Evolutionary conservation across 75 land plant species (phyloP), one percentile per base, ranked within the genome.

Genomic region (Pinus tabuliformis): DNA sequence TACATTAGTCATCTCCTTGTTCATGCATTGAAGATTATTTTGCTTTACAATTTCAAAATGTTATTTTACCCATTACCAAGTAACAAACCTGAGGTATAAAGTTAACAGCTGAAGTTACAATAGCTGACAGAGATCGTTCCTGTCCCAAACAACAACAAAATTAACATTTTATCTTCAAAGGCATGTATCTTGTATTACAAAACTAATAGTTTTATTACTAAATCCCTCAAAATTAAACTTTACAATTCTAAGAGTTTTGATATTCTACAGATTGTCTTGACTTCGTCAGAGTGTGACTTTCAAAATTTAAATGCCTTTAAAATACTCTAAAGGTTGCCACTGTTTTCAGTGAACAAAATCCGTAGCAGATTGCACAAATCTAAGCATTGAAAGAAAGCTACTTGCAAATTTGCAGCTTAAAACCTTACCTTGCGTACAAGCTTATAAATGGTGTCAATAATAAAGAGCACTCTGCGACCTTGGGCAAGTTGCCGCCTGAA

Each of bases 61-160:
- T 37, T 4, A 15, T 15, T 39, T 5, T 4, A 18, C 36, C 42
- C 21, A 37, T 37, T 66, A 6, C 17, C 18, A 16, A 30, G 20
- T 15, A 6, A 14, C 83, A 65, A 75, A 96, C 99, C 91, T 96
- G 97, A 76, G 99, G 99, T 65, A 96, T 17, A 87, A 94, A 75
- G 71, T 92, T 91, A 60, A 91, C 83, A 52, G 84, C 95, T 22
- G 99, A 88, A 21, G 93, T 94, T 56, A 96, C 80, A 42, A 97
- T 85, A 58, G 85, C 81, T 75, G 99, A 92, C 58, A 97, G 81
- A 57, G 99, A 92, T 80, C 82, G 84, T 80, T 97, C 99, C 99
- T 97, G 90, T 20, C 64, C 75, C 28, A 8, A 56, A 6, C 36
- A 16, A 71, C 28, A 56, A 57, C 8, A 17, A 56, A 16, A 75